Percentiles rank a stretch among this genome's conserved stretches.
Conservation (phyloP, 2,329 filamentous ascomycete species). For the Hypoxylon sp. region DNA sequence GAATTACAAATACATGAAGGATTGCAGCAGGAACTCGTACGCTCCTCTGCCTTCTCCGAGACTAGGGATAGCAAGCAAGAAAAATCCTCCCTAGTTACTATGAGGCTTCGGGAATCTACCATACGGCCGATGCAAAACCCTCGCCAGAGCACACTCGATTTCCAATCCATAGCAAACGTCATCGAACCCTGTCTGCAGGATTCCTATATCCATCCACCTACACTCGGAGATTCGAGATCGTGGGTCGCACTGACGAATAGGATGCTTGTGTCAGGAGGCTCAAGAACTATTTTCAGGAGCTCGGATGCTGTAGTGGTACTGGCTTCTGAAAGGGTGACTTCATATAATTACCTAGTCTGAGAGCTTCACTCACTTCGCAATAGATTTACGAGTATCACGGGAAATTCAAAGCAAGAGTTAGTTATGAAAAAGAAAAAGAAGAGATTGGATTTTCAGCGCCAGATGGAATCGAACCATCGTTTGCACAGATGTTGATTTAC, state of each 20-base stretch:
- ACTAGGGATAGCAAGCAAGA: background rate
- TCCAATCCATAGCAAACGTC: constrained; percentile 18
- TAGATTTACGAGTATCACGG: too few species aligned
- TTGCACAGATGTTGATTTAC: too few species aligned
- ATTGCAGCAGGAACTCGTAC: constrained; percentile 5
- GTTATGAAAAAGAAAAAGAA: too few species aligned
- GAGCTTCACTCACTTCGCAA: too few species aligned
- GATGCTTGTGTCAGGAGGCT: constrained; percentile 1
- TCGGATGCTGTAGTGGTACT: background rate
- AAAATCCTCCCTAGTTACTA: background rate
- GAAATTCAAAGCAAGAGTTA: too few species aligned
- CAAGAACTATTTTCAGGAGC: background rate
- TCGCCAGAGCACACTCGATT: constrained; percentile 1
- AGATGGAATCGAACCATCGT: too few species aligned
- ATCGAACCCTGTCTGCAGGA: constrained; percentile 18
- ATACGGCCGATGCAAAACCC: background rate
- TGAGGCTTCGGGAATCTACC: background rate
- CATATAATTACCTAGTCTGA: too few species aligned
- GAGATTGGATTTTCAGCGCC: too few species aligned
- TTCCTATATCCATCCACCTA: constrained; percentile 1
- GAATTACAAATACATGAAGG: constrained; percentile 6
- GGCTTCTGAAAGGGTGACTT: background rate
- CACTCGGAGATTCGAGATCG: background rate
- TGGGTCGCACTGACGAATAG: constrained; percentile 3
- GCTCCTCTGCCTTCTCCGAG: constrained; percentile 11